These are phyloP conservation scores for Camelina neglecta DNA, from an alignment of 345 rosid species.

Conservation along the genomic window DNA sequence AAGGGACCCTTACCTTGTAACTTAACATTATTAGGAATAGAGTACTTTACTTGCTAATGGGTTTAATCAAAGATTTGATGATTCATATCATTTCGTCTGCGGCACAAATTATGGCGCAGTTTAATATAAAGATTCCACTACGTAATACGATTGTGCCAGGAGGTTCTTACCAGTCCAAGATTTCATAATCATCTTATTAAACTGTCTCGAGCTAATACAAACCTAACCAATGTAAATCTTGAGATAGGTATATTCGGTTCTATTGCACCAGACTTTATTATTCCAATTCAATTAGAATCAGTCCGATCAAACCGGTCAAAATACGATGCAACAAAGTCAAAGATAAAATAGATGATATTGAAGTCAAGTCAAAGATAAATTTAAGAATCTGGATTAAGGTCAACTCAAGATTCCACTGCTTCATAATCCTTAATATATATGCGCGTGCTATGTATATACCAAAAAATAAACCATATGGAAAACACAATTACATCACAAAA, in stretches of 20 bases:
- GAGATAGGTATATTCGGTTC: not conserved
- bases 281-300: not conserved
- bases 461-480: not conserved
- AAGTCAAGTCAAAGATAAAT: constrained; percentile 30
- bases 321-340: constrained; percentile 33
- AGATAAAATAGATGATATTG: not conserved
- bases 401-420: constrained; percentile 17
- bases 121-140: constrained; percentile 28
- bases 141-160: not conserved
- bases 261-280: not conserved
- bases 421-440: not conserved
- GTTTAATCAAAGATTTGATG: constrained; percentile 38
- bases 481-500: constrained; percentile 3
- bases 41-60: not conserved
- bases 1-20: constrained; percentile 35
- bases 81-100: constrained; percentile 31
- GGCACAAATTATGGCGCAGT: constrained; percentile 6
- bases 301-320: constrained; percentile 23
- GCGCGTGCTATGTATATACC: constrained; percentile 1
- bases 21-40: constrained; percentile 12
- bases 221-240: not conserved
- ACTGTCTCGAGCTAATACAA: not conserved
- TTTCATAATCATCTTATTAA: constrained; percentile 1
- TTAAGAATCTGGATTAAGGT: not conserved
- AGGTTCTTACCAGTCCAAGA: constrained; percentile 14